Conservation (phyloP, 441 rosid species). For the Erodium texanum region DNA sequence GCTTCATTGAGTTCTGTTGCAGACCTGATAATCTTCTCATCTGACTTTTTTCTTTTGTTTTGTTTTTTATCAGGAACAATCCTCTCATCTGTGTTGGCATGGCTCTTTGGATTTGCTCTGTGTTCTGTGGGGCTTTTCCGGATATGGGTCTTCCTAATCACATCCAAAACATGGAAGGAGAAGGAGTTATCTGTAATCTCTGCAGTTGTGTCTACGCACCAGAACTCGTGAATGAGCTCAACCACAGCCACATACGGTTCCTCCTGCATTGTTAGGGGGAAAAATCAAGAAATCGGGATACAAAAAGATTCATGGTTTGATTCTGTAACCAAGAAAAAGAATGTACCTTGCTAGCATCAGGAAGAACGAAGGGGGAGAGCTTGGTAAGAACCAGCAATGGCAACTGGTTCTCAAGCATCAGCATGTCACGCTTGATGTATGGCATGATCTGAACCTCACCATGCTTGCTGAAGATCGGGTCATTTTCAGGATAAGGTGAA, state of each 20-base stretch:
- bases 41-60: too few relatives aligned
- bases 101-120: neutral
- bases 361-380: neutral
- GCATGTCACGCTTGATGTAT: neutral
- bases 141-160: neutral
- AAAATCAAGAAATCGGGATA: neutral
- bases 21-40: neutral
- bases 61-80: too few relatives aligned
- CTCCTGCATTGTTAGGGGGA: neutral
- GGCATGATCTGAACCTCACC: neutral
- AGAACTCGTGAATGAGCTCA: neutral
- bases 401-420: slow-evolving; percentile 1
- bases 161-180: neutral
- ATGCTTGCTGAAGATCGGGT: neutral
- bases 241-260: neutral
- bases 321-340: neutral
- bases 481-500: neutral
- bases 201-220: neutral
- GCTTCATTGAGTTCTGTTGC: neutral
- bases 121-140: neutral
- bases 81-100: neutral
- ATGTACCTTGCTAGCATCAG: neutral
- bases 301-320: neutral
- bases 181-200: neutral
- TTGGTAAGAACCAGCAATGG: neutral